Percentiles rank a stretch among this genome's conserved stretches.
These are phyloP conservation scores for Cornus kousa DNA, from an alignment of 148 eudicot species.

Conservation along the genomic window DNA sequence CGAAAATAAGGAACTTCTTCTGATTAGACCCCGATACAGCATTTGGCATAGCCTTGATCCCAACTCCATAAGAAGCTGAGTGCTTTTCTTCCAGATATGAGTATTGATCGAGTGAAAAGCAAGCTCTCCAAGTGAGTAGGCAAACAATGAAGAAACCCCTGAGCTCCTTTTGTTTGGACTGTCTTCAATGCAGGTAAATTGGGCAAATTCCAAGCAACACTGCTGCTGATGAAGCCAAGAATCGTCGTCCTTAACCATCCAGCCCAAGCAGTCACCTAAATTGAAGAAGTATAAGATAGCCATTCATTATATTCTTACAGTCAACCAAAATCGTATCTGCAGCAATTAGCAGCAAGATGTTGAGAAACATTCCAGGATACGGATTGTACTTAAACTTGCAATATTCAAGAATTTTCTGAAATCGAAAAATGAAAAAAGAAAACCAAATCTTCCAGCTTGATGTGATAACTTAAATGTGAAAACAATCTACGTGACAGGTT, in stretches of 20 bases:
- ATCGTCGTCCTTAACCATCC: conserved; percentile 50
- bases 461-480: conserved; percentile 27
- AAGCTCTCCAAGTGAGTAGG: conserved; percentile 23
- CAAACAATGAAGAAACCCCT: conserved; percentile 17
- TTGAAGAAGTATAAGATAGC: conserved; percentile 9
- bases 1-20: conserved; percentile 59
- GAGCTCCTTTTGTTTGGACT: conserved; percentile 26
- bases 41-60: conserved; percentile 23
- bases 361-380: conserved; percentile 37
- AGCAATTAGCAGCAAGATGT: neutral
- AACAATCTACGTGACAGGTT: conserved; percentile 77
- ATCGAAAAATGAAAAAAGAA: conserved; percentile 28
- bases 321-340: neutral
- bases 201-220: conserved; percentile 37
- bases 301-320: neutral
- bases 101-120: conserved; percentile 12
- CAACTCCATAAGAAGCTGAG: conserved; percentile 17
- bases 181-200: conserved; percentile 21
- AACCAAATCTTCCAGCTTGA: conserved; percentile 32
- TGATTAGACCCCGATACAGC: conserved; percentile 25
- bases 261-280: conserved; percentile 50
- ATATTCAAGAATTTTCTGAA: conserved; percentile 28
- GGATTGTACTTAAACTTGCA: conserved; percentile 26
- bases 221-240: conserved; percentile 39
- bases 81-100: conserved; percentile 23